Evolutionary conservation across 306 rosid species (phyloP).

Genomic region (Dicorynia guianensis): DNA sequence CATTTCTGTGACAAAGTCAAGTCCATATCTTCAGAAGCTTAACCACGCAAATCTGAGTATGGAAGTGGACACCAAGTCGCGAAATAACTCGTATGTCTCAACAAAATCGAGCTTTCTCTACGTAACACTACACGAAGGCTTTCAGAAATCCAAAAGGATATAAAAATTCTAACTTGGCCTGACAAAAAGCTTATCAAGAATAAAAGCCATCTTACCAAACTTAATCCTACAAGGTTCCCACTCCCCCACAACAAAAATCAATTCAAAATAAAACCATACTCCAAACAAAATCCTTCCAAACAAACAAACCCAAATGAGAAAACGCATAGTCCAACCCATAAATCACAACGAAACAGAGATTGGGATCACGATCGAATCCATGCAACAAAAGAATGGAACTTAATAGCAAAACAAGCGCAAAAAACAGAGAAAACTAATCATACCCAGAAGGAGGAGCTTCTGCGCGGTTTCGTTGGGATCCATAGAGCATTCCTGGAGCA

Average conservation of each 20-base stretch:
- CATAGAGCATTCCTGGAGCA: slow-evolving; percentile 96
- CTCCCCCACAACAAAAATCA: slow-evolving; percentile 29
- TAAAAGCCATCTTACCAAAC: slow-evolving; percentile 38
- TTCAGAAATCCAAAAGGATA: slow-evolving; percentile 25
- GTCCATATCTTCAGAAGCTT: slow-evolving; percentile 25
- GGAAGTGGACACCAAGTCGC: slow-evolving; percentile 5
- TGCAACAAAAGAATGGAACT: slow-evolving; percentile 13
- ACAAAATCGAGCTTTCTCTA: slow-evolving; percentile 15
- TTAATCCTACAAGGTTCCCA: slow-evolving; percentile 21
- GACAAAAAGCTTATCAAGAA: slow-evolving; percentile 34
- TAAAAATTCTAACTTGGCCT: slow-evolving; percentile 31
- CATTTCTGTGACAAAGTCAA: neutral
- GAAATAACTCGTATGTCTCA: neutral
- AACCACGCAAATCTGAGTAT: slow-evolving; percentile 33
- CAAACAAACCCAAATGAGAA: slow-evolving; percentile 47
- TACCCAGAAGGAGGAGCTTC: slow-evolving; percentile 95
- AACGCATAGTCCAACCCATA: slow-evolving; percentile 37
- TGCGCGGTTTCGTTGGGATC: slow-evolving; percentile 97
- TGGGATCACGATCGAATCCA: slow-evolving; percentile 46
- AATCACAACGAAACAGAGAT: slow-evolving; percentile 53
- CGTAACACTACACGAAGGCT: slow-evolving; percentile 19
- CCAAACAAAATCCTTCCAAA: slow-evolving; percentile 16
- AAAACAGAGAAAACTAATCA: neutral
- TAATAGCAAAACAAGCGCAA: neutral
- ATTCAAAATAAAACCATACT: slow-evolving; percentile 38